Conservation (phyloP, 2,329 filamentous ascomycete genomes). For the Fusarium camptoceras region DNA sequence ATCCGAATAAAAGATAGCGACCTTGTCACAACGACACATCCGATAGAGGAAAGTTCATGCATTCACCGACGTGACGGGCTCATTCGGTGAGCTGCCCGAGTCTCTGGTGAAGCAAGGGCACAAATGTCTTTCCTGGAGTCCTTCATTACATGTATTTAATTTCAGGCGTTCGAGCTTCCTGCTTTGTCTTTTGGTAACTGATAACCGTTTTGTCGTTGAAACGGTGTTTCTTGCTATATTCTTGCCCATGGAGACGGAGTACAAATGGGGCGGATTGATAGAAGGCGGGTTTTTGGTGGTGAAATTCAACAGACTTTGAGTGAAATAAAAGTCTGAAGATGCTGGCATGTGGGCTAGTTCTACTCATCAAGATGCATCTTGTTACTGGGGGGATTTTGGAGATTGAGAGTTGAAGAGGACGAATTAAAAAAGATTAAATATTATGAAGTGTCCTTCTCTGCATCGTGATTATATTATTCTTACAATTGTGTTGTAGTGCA, state of each 20-base stretch:
- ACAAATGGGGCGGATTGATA: slow-evolving; percentile 26
- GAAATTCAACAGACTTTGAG: slow-evolving; percentile 17
- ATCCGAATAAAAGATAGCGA: slow-evolving; percentile 28
- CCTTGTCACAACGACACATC: slow-evolving; percentile 31
- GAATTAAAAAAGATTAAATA: slow-evolving; percentile 39
- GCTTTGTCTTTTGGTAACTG: slow-evolving; percentile 17
- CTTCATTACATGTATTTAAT: slow-evolving; percentile 46
- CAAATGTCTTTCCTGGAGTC: slow-evolving; percentile 25
- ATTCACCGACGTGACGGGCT: slow-evolving; percentile 36
- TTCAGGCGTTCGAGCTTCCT: slow-evolving; percentile 38
- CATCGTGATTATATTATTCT: not conserved
- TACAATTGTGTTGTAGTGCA: not conserved
- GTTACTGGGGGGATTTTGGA: slow-evolving; percentile 35
- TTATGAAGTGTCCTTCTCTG: not conserved
- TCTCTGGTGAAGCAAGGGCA: slow-evolving; percentile 20
- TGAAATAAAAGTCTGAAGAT: slow-evolving; percentile 4
- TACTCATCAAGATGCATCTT: slow-evolving; percentile 25
- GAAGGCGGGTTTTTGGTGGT: slow-evolving; percentile 19
- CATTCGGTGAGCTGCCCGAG: slow-evolving; percentile 25
- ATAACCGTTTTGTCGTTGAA: slow-evolving; percentile 18
- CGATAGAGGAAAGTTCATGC: slow-evolving; percentile 17
- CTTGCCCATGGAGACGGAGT: slow-evolving; percentile 12
- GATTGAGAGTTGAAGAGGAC: slow-evolving; percentile 36
- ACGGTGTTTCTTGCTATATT: slow-evolving; percentile 27
- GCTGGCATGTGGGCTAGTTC: not conserved